Percentiles rank a stretch among this genome's conserved stretches.
These are phyloP conservation scores for Oryza longistaminata DNA, from an alignment of 176 grass and related monocot species.

Conservation along the genomic window DNA sequence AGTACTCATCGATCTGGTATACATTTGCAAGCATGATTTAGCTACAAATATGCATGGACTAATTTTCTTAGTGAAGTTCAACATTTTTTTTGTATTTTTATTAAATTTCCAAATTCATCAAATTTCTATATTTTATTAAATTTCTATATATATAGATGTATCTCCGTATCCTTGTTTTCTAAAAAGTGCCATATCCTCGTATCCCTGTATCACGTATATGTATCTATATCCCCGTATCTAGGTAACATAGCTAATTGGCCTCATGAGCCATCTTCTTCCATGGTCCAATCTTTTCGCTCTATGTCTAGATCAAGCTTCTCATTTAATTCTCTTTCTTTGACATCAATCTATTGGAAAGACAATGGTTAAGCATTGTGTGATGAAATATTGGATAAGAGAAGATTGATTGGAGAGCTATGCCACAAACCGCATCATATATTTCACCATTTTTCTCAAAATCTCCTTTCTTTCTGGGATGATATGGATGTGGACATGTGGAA, in stretches of 20 bases:
- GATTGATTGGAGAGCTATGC: not conserved
- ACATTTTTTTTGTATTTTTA: no score
- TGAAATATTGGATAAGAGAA: not conserved
- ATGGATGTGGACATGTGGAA: constrained; percentile 92
- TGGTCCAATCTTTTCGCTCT: constrained; percentile 71
- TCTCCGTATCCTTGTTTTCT: no score
- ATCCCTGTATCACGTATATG: no score
- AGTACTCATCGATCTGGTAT: no score
- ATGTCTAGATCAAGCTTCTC: constrained; percentile 93
- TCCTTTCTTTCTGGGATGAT: constrained; percentile 76
- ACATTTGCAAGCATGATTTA: no score
- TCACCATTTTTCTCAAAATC: constrained; percentile 95
- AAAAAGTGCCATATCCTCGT: no score
- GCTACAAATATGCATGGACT: no score
- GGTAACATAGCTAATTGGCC: not conserved
- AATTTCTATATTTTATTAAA: no score
- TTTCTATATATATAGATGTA: no score
- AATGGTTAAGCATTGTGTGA: constrained; percentile 8
- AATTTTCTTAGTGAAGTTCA: no score
- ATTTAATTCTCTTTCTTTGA: constrained; percentile 83
- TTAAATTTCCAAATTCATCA: no score
- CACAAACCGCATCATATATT: constrained; percentile 87
- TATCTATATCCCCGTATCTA: no score
- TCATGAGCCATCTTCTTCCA: constrained; percentile 76
- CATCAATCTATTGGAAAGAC: constrained; percentile 50